These are phyloP conservation scores for Vachellia collinsii DNA, from an alignment of 306 rosid genomes.

Conservation along the genomic window DNA sequence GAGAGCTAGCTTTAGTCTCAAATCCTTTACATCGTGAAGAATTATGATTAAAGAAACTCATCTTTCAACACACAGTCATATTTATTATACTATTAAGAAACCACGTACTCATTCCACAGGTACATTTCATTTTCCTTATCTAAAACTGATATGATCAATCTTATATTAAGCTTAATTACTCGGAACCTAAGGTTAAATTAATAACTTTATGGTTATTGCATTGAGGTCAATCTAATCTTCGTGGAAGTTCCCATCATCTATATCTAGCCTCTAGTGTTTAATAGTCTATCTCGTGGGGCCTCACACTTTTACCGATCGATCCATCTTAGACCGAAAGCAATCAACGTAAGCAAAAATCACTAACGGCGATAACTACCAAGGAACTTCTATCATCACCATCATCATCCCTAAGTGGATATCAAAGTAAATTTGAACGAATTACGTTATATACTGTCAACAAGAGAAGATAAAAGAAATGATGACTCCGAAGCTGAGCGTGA, in stretches of 20 bases:
- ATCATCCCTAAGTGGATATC: background rate
- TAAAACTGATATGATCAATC: background rate
- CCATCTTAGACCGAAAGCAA: background rate
- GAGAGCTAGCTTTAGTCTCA: too few relatives aligned
- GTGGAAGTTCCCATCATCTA: background rate
- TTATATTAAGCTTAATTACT: background rate
- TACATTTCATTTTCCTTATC: background rate
- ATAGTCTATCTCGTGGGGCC: background rate
- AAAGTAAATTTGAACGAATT: background rate
- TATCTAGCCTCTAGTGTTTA: background rate
- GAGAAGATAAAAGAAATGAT: conserved; percentile 4
- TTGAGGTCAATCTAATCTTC: background rate
- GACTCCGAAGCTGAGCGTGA: background rate
- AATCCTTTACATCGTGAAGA: too few relatives aligned
- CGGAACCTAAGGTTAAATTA: background rate
- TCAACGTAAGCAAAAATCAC: background rate
- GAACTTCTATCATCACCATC: background rate
- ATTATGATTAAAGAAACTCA: background rate
- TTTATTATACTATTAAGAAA: background rate
- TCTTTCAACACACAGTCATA: background rate
- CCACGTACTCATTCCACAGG: background rate
- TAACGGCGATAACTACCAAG: conserved; percentile 7
- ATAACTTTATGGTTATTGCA: background rate
- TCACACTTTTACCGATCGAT: background rate
- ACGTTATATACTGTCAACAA: background rate